These are phyloP conservation scores for Termitomyces sp. DNA, from an alignment of 768 basidiomycete genomes.

Conservation along the genomic window DNA sequence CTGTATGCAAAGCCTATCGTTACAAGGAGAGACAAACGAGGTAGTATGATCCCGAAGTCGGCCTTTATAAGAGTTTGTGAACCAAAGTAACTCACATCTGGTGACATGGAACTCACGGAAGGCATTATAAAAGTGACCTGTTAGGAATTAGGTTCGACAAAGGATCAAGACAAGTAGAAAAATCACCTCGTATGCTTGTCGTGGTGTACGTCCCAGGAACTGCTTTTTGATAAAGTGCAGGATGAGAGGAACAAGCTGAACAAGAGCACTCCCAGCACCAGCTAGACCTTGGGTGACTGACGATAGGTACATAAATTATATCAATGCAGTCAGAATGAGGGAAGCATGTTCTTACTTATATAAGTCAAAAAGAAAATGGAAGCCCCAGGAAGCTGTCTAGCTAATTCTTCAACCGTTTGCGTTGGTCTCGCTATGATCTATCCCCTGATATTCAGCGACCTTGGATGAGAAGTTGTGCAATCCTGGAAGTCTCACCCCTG, in stretches of 20 bases:
- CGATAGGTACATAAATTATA: not conserved
- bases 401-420: conserved; percentile 35
- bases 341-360: conserved; percentile 28
- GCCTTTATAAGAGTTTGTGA: not conserved
- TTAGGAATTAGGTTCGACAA: not conserved
- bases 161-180: not conserved
- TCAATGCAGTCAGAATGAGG: not conserved
- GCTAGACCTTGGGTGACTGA: conserved; percentile 46
- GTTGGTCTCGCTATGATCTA: conserved; percentile 41
- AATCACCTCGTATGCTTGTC: conserved; percentile 41
- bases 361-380: conserved; percentile 63
- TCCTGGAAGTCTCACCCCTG: not conserved
- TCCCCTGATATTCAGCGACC: not conserved
- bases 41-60: conserved; percentile 44
- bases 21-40: conserved; percentile 45
- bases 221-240: conserved; percentile 59
- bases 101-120: not conserved
- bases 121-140: conserved; percentile 1
- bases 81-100: not conserved
- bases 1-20: conserved; percentile 53
- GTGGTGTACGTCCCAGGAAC: conserved; percentile 62
- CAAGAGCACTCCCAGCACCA: conserved; percentile 45
- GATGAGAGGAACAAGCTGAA: conserved; percentile 47
- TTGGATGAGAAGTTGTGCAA: not conserved
- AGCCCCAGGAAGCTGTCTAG: conserved; percentile 45